phyloP scores from a whole-genome alignment of 2,329 filamentous ascomycete genomes.

The Myriosclerotinia duriaeana region DNA sequence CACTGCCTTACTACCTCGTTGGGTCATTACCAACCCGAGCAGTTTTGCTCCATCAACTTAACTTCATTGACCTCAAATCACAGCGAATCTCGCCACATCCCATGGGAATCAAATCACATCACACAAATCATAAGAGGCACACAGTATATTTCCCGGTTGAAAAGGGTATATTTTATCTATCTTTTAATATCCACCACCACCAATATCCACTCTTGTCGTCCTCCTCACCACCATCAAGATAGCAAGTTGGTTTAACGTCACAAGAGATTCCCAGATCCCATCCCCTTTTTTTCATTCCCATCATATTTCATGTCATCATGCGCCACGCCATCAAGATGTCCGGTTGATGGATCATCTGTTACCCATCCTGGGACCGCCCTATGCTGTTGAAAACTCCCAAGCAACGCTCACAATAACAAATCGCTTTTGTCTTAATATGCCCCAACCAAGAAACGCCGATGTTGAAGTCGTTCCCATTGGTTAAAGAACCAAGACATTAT shows the following conservation, averaged over 20 bases:
- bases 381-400: conserved; percentile 39
- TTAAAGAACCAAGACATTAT: conserved; percentile 31
- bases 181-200: conserved; percentile 20
- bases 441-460: conserved; percentile 46
- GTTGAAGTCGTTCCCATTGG: conserved; percentile 49
- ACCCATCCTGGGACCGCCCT: conserved; percentile 28
- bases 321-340: conserved; percentile 33
- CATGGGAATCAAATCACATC: neutral
- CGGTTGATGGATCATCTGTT: conserved; percentile 43
- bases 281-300: conserved; percentile 9
- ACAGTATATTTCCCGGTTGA: conserved; percentile 33
- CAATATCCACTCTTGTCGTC: conserved; percentile 16
- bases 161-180: conserved; percentile 37
- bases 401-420: conserved; percentile 25
- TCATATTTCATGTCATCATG: conserved; percentile 13
- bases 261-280: conserved; percentile 16
- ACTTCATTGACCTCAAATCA: too few relatives aligned
- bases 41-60: too few relatives aligned
- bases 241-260: conserved; percentile 22
- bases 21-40: too few relatives aligned
- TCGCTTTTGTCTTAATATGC: conserved; percentile 40
- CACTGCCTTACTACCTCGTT: too few relatives aligned
- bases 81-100: too few relatives aligned
- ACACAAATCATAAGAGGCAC: neutral
- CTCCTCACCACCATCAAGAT: conserved; percentile 11